These are phyloP conservation scores for Forsythia suspensa DNA, from an alignment of 257 asterid species.

Conservation along the genomic window DNA sequence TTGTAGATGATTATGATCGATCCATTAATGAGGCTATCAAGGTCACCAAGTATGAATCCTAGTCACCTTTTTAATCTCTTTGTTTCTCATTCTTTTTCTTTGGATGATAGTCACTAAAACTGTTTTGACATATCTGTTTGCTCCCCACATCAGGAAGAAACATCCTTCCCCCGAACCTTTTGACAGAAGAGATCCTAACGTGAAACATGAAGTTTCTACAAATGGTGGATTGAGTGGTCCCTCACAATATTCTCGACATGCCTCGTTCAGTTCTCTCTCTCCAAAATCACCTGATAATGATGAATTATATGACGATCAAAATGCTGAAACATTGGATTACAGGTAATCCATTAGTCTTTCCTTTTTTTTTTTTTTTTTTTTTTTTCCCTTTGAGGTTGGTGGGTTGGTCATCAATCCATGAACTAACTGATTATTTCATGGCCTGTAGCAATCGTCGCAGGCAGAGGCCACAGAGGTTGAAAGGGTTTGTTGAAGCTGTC, in stretches of 20 bases:
- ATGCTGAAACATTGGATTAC: slow-evolving; percentile 57
- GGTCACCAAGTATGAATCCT: slow-evolving; percentile 75
- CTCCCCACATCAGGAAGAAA: slow-evolving; percentile 51
- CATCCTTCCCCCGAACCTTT: slow-evolving; percentile 59
- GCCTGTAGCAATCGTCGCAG: slow-evolving; percentile 64
- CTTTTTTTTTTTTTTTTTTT: slow-evolving; percentile 14
- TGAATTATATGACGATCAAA: slow-evolving; percentile 51
- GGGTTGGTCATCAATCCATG: slow-evolving; percentile 1
- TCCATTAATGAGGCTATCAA: slow-evolving; percentile 92
- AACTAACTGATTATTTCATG: slow-evolving; percentile 16
- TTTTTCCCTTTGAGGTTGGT: not conserved
- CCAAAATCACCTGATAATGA: slow-evolving; percentile 63
- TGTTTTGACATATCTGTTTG: not conserved
- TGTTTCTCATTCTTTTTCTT: slow-evolving; percentile 6
- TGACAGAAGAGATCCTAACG: slow-evolving; percentile 51
- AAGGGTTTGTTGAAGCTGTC: slow-evolving; percentile 67
- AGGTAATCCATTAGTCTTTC: slow-evolving; percentile 44
- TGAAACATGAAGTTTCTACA: slow-evolving; percentile 50
- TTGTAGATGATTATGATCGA: slow-evolving; percentile 84
- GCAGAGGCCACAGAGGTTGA: slow-evolving; percentile 80
- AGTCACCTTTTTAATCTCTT: not conserved
- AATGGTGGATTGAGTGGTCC: slow-evolving; percentile 74
- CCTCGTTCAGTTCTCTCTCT: slow-evolving; percentile 45
- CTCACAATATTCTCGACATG: slow-evolving; percentile 48
- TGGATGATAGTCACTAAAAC: not conserved